phyloP scores from a whole-genome alignment of 345 rosid genomes.

The Arabidopsis suecica region DNA sequence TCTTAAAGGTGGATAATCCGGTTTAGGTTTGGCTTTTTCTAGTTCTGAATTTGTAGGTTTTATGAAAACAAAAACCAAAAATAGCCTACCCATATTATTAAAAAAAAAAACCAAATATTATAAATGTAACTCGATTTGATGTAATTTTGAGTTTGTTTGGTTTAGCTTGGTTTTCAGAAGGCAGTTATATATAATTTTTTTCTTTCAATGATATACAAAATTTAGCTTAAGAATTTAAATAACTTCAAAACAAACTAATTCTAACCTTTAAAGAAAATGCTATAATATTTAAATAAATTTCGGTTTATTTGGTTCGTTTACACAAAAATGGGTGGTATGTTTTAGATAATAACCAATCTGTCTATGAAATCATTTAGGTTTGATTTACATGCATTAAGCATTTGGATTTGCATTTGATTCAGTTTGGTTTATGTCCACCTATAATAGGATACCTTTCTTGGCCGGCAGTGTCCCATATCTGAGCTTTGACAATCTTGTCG shows the following conservation, averaged over 20 bases:
- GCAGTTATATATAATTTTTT: neutral
- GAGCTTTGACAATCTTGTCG: conserved; percentile 85
- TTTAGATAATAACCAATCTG: too few species aligned
- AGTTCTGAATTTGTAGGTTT: neutral
- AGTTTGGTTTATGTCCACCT: conserved; percentile 4
- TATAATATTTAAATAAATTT: too few species aligned
- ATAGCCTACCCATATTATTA: too few species aligned
- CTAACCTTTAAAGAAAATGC: too few species aligned
- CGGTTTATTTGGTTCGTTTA: too few species aligned
- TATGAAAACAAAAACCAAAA: neutral
- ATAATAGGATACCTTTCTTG: conserved; percentile 66
- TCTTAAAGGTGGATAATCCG: neutral
- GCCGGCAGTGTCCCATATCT: conserved; percentile 96
- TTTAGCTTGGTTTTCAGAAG: neutral
- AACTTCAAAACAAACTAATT: too few species aligned
- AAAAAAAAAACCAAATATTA: too few species aligned
- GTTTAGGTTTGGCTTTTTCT: neutral
- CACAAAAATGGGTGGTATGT: too few species aligned
- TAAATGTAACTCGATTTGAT: too few species aligned
- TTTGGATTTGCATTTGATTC: neutral
- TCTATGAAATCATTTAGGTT: too few species aligned
- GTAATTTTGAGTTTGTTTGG: neutral
- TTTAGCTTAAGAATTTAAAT: neutral
- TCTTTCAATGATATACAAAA: neutral
- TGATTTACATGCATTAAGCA: neutral